Evolutionary conservation across 1,139 yeast species (phyloP), one percentile per base, ranked within the genome.

Genomic region (Debaryomyces udenii): DNA sequence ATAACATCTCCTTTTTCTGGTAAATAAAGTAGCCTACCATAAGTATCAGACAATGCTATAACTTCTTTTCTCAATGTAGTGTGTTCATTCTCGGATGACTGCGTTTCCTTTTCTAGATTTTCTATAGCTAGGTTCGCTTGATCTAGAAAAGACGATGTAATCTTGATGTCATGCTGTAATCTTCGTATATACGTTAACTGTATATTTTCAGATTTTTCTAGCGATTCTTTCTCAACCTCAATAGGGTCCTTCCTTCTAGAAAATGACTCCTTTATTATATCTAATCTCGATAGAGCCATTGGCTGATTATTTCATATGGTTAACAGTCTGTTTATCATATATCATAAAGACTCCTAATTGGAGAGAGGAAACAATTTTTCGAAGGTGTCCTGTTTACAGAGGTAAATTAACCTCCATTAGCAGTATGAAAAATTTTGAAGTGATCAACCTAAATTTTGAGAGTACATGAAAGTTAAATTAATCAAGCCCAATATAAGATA

Each of bases 1-100:
- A 71, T 66, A 34, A 66, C 64, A 39, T 70, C 75, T 40, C 65
- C 64, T 47, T 69, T 69, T 38, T 59, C 66, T 3, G 69, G 61
- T 30, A 50, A 51, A 42, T 59, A 71, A 0, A 73, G 66, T 3
- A 71, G 50, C 36, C 53, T 61, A 11, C 53, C 45, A 41, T 59
- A 63, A 3, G 66, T 49, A 3, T 59, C 61, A 41, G 56, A 50
- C 14, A 57, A 51, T 1, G 74, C 75, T 27, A 67, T 48, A 3
- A 62, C 53, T 31, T 51, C 46, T 26, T 47, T 46, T 33, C 61
- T 52, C 16, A 40, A 31, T 3, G 18, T 6, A 5, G 13, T 13
- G n/a, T 3, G 20, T 2, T 36, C 34, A 9, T 45, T 51, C 16
- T 43, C 35, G n/a, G 26, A 11, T 14, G 42, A n/a, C 3, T 42